phyloP scores from a whole-genome alignment of 768 basidiomycete species.

The Xanthoconium stramineum region DNA sequence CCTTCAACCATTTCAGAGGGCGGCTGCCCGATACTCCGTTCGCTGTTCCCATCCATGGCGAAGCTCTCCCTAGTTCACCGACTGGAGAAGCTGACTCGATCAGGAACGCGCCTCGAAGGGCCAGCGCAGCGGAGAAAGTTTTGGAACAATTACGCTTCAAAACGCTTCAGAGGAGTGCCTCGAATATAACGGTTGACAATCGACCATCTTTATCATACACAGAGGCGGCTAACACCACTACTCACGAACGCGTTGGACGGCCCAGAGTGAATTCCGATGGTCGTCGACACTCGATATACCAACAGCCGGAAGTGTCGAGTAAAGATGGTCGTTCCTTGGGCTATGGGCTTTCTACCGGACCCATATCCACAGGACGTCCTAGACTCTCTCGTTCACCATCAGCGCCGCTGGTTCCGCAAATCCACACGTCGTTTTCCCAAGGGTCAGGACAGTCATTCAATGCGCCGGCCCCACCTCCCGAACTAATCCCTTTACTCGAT shows the following conservation, averaged over 20 bases:
- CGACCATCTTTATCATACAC: slow-evolving; percentile 16
- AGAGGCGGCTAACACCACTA: slow-evolving; percentile 14
- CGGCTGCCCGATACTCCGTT: slow-evolving; percentile 21
- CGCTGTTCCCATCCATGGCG: slow-evolving; percentile 18
- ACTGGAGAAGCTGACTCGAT: slow-evolving; percentile 34
- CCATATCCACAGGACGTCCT: slow-evolving; percentile 41
- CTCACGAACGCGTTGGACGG: slow-evolving; percentile 22
- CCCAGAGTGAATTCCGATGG: slow-evolving; percentile 29
- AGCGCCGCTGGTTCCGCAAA: slow-evolving; percentile 40
- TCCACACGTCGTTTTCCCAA: slow-evolving; percentile 24
- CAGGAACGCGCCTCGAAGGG: slow-evolving; percentile 38
- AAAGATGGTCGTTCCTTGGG: slow-evolving; percentile 21
- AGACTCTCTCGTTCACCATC: slow-evolving; percentile 60
- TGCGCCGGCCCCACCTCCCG: slow-evolving; percentile 41
- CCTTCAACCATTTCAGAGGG: slow-evolving; percentile 17
- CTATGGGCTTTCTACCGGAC: slow-evolving; percentile 21
- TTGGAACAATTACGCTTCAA: slow-evolving; percentile 61
- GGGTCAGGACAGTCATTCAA: slow-evolving; percentile 22
- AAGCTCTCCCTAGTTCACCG: slow-evolving; percentile 25
- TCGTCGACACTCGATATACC: slow-evolving; percentile 24
- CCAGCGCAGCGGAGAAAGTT: slow-evolving; percentile 67
- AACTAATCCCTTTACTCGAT: slow-evolving; percentile 63
- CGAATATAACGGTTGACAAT: slow-evolving; percentile 11
- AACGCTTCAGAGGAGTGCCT: slow-evolving; percentile 47
- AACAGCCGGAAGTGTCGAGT: slow-evolving; percentile 22